A percentile compares a stretch with the other conserved stretches of the same genome.
Evolutionary conservation across 441 rosid species (phyloP).

Genomic region (Sinapis alba): DNA sequence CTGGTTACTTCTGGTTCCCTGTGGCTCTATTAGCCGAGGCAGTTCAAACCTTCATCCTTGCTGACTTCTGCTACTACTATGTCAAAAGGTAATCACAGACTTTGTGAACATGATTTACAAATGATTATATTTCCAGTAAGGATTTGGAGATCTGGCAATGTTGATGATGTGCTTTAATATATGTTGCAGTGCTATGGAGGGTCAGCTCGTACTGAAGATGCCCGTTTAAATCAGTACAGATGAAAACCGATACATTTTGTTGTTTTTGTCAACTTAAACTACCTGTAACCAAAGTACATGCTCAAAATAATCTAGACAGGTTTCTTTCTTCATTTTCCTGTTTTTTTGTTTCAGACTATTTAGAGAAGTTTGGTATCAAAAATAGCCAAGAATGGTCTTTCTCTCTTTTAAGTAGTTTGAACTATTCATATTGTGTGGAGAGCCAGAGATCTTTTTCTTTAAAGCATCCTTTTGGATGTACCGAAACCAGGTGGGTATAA

Average conservation of each 20-base stretch:
- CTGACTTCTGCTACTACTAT: slow-evolving; percentile 86
- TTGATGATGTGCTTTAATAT: not conserved
- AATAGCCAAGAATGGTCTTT: not conserved
- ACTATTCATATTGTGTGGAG: not conserved
- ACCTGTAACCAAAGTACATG: slow-evolving; percentile 27
- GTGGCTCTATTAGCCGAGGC: slow-evolving; percentile 56
- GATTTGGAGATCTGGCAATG: not conserved
- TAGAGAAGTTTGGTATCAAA: slow-evolving; percentile 20
- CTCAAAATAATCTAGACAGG: slow-evolving; percentile 24
- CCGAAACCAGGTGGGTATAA: not conserved
- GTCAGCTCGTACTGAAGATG: slow-evolving; percentile 67
- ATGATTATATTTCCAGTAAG: not conserved
- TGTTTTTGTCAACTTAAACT: not conserved
- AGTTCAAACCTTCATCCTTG: slow-evolving; percentile 81
- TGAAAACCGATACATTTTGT: slow-evolving; percentile 16
- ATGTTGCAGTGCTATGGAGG: slow-evolving; percentile 59
- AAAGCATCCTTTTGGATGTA: not conserved
- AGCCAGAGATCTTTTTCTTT: not conserved
- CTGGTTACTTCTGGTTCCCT: slow-evolving; percentile 71
- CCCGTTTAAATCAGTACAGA: slow-evolving; percentile 50
- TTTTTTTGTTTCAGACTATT: slow-evolving; percentile 6
- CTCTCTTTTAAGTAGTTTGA: not conserved
- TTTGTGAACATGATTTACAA: not conserved
- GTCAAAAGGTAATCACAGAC: slow-evolving; percentile 54
- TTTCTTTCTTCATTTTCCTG: slow-evolving; percentile 1